phyloP scores from a whole-genome alignment of 1,284 basidiomycete genomes.

The Puccinia hordei region DNA sequence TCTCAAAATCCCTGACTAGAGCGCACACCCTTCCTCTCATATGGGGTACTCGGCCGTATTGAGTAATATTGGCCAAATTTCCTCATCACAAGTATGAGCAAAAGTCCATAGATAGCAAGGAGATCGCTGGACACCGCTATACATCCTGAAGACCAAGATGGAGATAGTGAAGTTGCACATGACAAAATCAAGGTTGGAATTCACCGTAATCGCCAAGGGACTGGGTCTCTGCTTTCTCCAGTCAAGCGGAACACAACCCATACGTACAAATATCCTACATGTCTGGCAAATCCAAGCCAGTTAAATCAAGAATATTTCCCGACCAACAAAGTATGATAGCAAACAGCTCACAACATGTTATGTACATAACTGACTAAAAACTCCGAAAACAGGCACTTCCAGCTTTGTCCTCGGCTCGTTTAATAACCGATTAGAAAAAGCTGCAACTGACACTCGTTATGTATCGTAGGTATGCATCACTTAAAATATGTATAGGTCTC shows the following conservation, averaged over 20 bases:
- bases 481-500: background rate
- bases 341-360: background rate
- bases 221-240: background rate
- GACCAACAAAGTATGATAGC: conserved; percentile 3
- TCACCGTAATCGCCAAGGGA: conserved; percentile 10
- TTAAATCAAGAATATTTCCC: conserved; percentile 17
- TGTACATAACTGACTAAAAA: conserved; percentile 16
- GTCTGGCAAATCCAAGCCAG: background rate
- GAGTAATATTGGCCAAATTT: conserved; percentile 14
- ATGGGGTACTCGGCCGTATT: conserved; percentile 1
- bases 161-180: conserved; percentile 26
- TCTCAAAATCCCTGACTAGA: background rate
- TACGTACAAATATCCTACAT: conserved; percentile 23
- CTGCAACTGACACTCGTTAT: background rate
- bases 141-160: background rate
- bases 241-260: background rate
- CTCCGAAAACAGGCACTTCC: conserved; percentile 14
- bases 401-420: conserved; percentile 15
- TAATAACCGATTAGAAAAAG: conserved; percentile 22
- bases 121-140: conserved; percentile 8
- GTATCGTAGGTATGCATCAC: background rate
- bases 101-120: conserved; percentile 24
- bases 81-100: conserved; percentile 16
- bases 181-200: conserved; percentile 15
- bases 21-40: background rate